Evolutionary conservation across 2,329 filamentous ascomycete genomes (phyloP).

Genomic region (Fusarium penzigii): DNA sequence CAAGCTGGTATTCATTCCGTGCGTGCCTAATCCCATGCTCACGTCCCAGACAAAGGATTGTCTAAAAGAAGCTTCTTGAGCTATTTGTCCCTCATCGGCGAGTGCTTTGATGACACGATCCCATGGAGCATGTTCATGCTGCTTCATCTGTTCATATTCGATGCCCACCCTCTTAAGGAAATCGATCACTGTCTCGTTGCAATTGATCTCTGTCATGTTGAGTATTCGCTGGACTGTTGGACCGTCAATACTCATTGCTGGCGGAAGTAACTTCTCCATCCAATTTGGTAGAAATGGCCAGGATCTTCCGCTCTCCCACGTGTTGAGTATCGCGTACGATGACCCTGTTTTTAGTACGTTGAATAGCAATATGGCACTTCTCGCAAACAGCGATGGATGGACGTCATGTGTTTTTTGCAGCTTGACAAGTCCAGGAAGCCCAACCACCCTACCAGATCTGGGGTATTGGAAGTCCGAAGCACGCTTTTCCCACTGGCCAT

Average conservation of each 20-base stretch:
- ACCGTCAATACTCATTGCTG: slow-evolving; percentile 39
- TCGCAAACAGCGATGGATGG: slow-evolving; percentile 32
- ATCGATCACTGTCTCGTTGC: slow-evolving; percentile 27
- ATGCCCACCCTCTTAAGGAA: slow-evolving; percentile 30
- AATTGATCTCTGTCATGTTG: slow-evolving; percentile 33
- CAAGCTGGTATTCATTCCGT: slow-evolving; percentile 18
- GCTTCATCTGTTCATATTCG: slow-evolving; percentile 28
- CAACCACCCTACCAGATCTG: slow-evolving; percentile 32
- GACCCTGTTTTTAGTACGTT: slow-evolving; percentile 35
- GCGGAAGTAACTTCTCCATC: slow-evolving; percentile 36
- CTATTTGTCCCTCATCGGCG: slow-evolving; percentile 34
- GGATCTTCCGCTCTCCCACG: slow-evolving; percentile 36
- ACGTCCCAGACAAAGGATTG: slow-evolving; percentile 43
- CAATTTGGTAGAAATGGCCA: slow-evolving; percentile 41
- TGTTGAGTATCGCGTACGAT: slow-evolving; percentile 35
- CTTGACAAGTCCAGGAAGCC: slow-evolving; percentile 25
- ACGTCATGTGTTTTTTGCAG: slow-evolving; percentile 25
- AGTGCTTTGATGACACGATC: slow-evolving; percentile 33
- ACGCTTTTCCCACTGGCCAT: slow-evolving; percentile 29
- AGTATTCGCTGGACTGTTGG: slow-evolving; percentile 39
- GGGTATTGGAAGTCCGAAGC: slow-evolving; percentile 31
- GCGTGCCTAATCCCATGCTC: slow-evolving; percentile 31
- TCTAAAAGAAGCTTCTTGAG: slow-evolving; percentile 36
- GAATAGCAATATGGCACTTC: slow-evolving; percentile 36
- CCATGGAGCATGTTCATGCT: slow-evolving; percentile 38